Percentiles rank a stretch among this genome's conserved stretches.
phyloP scores from a whole-genome alignment of 1,284 basidiomycete genomes.

The Sphaerobolus stellatus region DNA sequence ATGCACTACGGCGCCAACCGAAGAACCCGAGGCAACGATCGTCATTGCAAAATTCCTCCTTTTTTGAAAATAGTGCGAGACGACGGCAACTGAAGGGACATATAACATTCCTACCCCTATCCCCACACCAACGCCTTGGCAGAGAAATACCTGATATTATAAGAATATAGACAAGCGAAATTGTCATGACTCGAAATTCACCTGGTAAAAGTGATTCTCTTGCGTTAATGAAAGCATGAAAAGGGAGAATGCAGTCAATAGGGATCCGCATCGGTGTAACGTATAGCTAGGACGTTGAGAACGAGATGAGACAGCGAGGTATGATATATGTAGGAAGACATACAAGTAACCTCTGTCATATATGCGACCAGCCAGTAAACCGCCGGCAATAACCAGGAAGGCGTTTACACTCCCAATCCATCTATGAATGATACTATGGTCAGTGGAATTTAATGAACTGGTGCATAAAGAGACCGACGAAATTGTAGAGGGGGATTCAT shows the following conservation, averaged over 20 bases:
- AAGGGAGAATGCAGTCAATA: slow-evolving; percentile 17
- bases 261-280: slow-evolving; percentile 13
- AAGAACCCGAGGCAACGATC: background rate
- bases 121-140: slow-evolving; percentile 36
- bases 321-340: slow-evolving; percentile 21
- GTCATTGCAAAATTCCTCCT: slow-evolving; percentile 26
- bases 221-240: slow-evolving; percentile 12
- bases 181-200: slow-evolving; percentile 9
- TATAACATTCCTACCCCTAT: slow-evolving; percentile 34
- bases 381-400: slow-evolving; percentile 17
- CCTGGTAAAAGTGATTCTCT: slow-evolving; percentile 34
- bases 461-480: too few relatives aligned
- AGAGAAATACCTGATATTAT: slow-evolving; percentile 31
- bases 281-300: background rate
- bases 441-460: too few relatives aligned
- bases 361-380: slow-evolving; percentile 17
- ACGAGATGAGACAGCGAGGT: slow-evolving; percentile 13
- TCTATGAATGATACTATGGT: too few relatives aligned
- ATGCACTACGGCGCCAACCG: slow-evolving; percentile 1
- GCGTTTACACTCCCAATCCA: slow-evolving; percentile 24
- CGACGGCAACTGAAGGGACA: slow-evolving; percentile 33
- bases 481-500: slow-evolving; percentile 14
- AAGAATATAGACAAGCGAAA: background rate
- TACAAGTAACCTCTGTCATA: slow-evolving; percentile 21
- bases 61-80: slow-evolving; percentile 37